Base-by-base conservation (phyloP, 2,329 filamentous ascomycete genomes). In the Phialophora verrucosa region DNA sequence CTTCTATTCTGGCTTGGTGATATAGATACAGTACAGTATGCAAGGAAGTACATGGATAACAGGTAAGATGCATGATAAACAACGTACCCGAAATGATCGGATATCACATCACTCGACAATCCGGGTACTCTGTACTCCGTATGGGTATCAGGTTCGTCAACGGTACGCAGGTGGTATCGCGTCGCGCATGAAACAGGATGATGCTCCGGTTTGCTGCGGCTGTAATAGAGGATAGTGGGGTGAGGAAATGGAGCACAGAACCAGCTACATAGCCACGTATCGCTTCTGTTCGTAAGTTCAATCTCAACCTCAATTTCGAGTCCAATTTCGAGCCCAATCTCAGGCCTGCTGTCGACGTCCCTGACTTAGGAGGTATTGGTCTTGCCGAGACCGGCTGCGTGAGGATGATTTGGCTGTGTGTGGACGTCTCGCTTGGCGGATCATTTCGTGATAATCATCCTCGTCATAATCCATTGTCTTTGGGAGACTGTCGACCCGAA, bases 401-500 rank as follows among this genome's bases (percentile, higher is more conserved):
- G 66, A 53, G 35, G 55, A 32, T 6, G 54, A 25, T 53, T 63
- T 66, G 12, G 59, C 50, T 2, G 57, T 49, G 11, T 62, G 51
- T 27, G 51, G 49, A 27, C 32, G 58, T 25, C 67, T 64, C 8
- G 55, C 31, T 7, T 60, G 59, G 38, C 62, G 56, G 14, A 63
- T 29, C 8, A 56, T 58, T 20, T 69, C 59, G 35, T 66, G 60
- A 38, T 67, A 63, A 35, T 60, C 67, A 8, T 66, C 62, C 14
- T 53, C 58, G n/a, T 69, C 62, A 32, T 64, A 35, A 23, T 64
- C 58, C 17, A 57, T 25, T 29, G 27, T 49, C 44, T 58, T 64
- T 11, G 61, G 60, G 5, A 69, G 59, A 60, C 67, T 69, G 47
- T 69, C 67, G 20, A 64, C 20, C 29, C 67, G 61, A 17, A 64